phyloP scores from a whole-genome alignment of 768 basidiomycete species.

The Candolleomyces eurysporus region DNA sequence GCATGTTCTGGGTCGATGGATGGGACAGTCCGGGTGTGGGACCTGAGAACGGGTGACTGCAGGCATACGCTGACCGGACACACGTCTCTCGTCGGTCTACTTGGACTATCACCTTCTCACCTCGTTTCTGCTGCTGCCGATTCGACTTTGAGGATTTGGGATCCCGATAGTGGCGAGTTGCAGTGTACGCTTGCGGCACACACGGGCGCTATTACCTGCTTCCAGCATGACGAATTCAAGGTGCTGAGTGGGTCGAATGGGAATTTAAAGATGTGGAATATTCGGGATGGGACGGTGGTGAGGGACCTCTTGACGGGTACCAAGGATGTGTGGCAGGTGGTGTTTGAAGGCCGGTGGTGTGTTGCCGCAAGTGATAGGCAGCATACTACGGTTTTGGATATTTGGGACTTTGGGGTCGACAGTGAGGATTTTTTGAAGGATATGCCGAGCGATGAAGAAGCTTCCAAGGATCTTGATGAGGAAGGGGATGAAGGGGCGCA shows the following conservation, averaged over 20 bases:
- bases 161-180: constrained; percentile 79
- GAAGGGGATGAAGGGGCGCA: too few species aligned
- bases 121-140: constrained; percentile 97
- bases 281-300: constrained; percentile 80
- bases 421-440: constrained; percentile 42
- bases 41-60: constrained; percentile 76
- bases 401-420: constrained; percentile 86
- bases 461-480: too few species aligned
- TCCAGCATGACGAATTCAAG: constrained; percentile 98
- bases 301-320: constrained; percentile 89
- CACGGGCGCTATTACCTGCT: constrained; percentile 99
- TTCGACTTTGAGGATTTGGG: constrained; percentile 93
- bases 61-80: constrained; percentile 85
- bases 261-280: constrained; percentile 97
- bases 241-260: constrained; percentile 95
- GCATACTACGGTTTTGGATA: constrained; percentile 77
- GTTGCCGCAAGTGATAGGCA: constrained; percentile 89
- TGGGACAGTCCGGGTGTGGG: constrained; percentile 95
- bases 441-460: too few species aligned
- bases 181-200: constrained; percentile 85
- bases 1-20: constrained; percentile 99
- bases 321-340: constrained; percentile 96
- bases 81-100: constrained; percentile 90
- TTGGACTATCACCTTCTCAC: constrained; percentile 84
- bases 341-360: constrained; percentile 91